Conservation (phyloP, 1,139 yeast genomes). For the Blastobotrys ciferrii region DNA sequence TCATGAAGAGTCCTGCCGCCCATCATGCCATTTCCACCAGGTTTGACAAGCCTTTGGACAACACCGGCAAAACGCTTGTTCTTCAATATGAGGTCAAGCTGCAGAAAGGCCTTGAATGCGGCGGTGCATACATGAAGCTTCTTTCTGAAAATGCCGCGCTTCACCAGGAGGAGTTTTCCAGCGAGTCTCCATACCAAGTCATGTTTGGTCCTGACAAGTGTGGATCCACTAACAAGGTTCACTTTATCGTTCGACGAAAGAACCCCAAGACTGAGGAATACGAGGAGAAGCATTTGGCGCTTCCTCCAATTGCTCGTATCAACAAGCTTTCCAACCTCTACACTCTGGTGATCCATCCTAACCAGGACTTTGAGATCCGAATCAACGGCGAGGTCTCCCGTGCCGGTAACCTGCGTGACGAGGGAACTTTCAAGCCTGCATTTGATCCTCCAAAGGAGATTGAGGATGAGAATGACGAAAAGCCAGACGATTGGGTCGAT, state of each 20-base stretch:
- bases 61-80: constrained; percentile 64
- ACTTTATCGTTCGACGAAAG: constrained; percentile 63
- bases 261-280: constrained; percentile 54
- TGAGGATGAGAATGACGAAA: constrained; percentile 56
- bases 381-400: constrained; percentile 72
- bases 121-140: constrained; percentile 84
- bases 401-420: constrained; percentile 63
- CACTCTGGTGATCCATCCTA: constrained; percentile 65
- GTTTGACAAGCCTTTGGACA: constrained; percentile 54
- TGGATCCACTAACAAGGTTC: constrained; percentile 75
- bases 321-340: constrained; percentile 60
- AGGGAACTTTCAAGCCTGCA: constrained; percentile 55
- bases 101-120: constrained; percentile 75
- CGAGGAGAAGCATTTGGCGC: constrained; percentile 67
- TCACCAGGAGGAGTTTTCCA: constrained; percentile 48
- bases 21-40: constrained; percentile 73
- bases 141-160: constrained; percentile 52
- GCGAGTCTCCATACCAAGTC: constrained; percentile 70
- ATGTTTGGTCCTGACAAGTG: constrained; percentile 97
- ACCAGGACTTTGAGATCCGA: constrained; percentile 73
- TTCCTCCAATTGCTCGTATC: constrained; percentile 64
- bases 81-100: constrained; percentile 85
- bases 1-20: constrained; percentile 70
- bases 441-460: constrained; percentile 64
- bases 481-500: constrained; percentile 85